Percentiles rank a stretch among this genome's conserved stretches.
These are phyloP conservation scores for Ophiostoma australiae DNA, from an alignment of 2,329 filamentous ascomycete genomes.

Conservation along the genomic window DNA sequence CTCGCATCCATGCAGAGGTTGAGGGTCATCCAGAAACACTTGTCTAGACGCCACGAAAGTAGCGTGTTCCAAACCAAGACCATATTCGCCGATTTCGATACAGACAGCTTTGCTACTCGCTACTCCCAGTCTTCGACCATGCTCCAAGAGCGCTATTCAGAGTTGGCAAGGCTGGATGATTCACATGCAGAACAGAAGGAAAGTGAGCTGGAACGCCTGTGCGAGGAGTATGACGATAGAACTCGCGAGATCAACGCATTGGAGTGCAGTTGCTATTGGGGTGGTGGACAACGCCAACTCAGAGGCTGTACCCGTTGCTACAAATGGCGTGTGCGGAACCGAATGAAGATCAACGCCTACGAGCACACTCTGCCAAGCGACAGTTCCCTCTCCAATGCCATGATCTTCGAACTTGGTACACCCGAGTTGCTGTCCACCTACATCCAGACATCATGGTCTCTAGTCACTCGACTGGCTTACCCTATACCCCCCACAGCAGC, in stretches of 20 bases:
- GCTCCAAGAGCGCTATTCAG: slow-evolving; percentile 27
- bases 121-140: slow-evolving; percentile 40
- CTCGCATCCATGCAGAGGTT: slow-evolving; percentile 48
- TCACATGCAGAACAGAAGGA: slow-evolving; percentile 30
- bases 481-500: not conserved
- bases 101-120: slow-evolving; percentile 42
- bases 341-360: slow-evolving; percentile 37
- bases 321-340: slow-evolving; percentile 30
- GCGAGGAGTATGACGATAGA: slow-evolving; percentile 33
- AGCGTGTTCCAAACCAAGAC: slow-evolving; percentile 33
- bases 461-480: slow-evolving; percentile 34
- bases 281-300: slow-evolving; percentile 30
- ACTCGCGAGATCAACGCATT: slow-evolving; percentile 33
- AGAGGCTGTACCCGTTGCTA: slow-evolving; percentile 37
- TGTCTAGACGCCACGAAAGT: slow-evolving; percentile 37
- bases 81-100: slow-evolving; percentile 44
- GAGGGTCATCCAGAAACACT: slow-evolving; percentile 45
- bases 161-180: slow-evolving; percentile 31
- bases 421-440: slow-evolving; percentile 37
- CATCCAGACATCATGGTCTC: slow-evolving; percentile 40
- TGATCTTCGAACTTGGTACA: slow-evolving; percentile 41
- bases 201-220: slow-evolving; percentile 35
- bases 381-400: slow-evolving; percentile 32
- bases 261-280: slow-evolving; percentile 34
- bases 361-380: slow-evolving; percentile 40